Base-by-base conservation (phyloP, 129 eudicot genomes). In the Chrysanthemum seticuspe region DNA sequence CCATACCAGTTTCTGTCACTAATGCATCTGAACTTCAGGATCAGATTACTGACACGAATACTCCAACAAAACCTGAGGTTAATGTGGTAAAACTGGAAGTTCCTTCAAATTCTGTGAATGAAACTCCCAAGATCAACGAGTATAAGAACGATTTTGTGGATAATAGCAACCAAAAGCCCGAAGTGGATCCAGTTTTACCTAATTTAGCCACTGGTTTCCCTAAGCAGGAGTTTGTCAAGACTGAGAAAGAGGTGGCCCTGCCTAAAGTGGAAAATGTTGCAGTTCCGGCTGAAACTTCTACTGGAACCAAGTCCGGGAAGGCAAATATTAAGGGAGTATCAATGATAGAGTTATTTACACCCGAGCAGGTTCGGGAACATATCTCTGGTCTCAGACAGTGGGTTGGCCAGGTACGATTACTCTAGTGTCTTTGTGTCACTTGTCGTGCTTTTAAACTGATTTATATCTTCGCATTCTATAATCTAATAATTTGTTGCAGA, bases 311-410 rank as follows among this genome's bases (percentile, higher is more conserved):
- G 78, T 88, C 97, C 51, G 97, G 96, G 60, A 95, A 95, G 81
- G 85, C 99, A 57, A 87, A 78, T 70, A 83, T 95, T 40, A 88
- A 88, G 79, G 99, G 97, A 68, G 99, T 95, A 67, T 95, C 99
- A 47, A 65, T 95, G 91, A 88, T 78, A 23, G 99, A 95, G 68
- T 47, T 95, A 76, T 95, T 95, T 81, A 88, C 99, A 57, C 99
- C 97, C 2, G 99, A 88, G 78, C 91, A 90, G 82, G 90, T 88
- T 57, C 83, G 88, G 72, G 94, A 95, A 79, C 99, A 95, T 74
- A 95, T 95, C 49, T 76, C 57, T 19, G 92, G 96, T 80, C 97
- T 95, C 78, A 86, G 99, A 67, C 97, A 80, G 83, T 95, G 99
- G 99, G 90, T 95, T 53, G 99, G 99, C 81, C 99, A 95, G 99